Evolutionary conservation across 257 asterid species (phyloP), one percentile per base, ranked within the genome.

Genomic region (Solanum acaule): DNA sequence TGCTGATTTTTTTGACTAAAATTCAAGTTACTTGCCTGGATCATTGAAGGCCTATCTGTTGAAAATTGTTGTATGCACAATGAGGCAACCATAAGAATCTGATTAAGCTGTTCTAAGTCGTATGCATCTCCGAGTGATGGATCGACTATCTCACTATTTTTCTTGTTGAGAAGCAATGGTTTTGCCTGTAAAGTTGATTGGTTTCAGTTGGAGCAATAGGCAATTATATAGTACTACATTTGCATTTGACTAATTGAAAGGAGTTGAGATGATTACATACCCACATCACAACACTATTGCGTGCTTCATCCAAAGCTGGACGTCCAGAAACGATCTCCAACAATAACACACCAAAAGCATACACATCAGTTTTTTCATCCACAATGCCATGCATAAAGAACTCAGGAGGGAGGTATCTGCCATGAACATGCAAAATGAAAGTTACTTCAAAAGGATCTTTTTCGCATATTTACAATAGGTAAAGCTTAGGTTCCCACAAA

Each of bases 401-500:
- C 93, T 96, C 98, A 6, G 99, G 99, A n/a, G 99, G 99, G 84
- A 97, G 98, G 90, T 97, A 97, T 86, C 99, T 97, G 95, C 56
- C 90, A 87, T 73, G 52, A 49, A 90, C 44, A 82, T 29, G 31
- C 20, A 82, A 82, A n/a, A 49, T 49, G 12, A 82, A 44, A 49
- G 84, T 86, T 71, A 86, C 84, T 73, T 33, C 27, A 34, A 49
- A 29, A 22, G 20, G 16, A 86, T 68, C 33, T 16, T 27, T 72
- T 33, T 73, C 6, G 3, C 49, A 65, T 68, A 44, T n/a, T 7
- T 10, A 16, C 52, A 27, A 52, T 20, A 72, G 84, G 68, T 76
- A 65, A 22, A 76, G 85, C 40, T 87, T 83, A 46, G n/a, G 71
- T 84, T 44, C 88, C 65, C 65, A 56, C 65, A 63, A 29, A 72